Conservation (phyloP, 1,284 basidiomycete genomes). For the Takashimella tepidaria region DNA sequence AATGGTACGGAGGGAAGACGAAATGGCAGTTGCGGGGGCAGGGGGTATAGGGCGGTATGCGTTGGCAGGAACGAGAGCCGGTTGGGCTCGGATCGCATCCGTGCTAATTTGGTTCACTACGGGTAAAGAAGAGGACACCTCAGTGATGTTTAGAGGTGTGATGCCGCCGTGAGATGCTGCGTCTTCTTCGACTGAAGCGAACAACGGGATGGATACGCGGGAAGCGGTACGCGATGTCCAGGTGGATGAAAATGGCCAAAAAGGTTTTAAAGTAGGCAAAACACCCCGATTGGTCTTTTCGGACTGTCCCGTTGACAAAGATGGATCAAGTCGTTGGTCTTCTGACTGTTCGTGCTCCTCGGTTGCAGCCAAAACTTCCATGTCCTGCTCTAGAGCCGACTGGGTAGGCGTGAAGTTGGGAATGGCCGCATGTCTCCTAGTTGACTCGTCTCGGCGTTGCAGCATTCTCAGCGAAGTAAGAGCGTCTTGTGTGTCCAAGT, state of each 20-base stretch:
- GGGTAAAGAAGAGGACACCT: neutral
- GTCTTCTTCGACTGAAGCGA: neutral
- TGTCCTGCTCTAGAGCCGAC: too few species aligned
- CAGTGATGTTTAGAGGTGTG: neutral
- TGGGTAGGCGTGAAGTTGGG: neutral
- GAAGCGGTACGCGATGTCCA: constrained; percentile 4
- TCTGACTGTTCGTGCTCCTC: neutral
- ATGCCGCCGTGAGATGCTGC: neutral
- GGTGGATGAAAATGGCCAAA: constrained; percentile 7
- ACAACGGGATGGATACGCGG: neutral
- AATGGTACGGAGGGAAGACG: constrained; percentile 17
- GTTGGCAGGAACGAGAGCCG: neutral
- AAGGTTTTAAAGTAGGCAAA: neutral
- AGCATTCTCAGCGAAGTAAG: neutral
- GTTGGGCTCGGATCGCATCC: neutral
- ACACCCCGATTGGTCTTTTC: neutral
- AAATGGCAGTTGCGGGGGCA: neutral
- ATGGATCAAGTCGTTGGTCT: too few species aligned
- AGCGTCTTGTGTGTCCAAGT: neutral
- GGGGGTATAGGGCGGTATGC: neutral
- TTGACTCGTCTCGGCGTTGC: neutral
- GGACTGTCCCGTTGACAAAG: constrained; percentile 1
- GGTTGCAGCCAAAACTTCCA: too few species aligned
- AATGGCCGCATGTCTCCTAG: neutral
- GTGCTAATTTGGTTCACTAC: neutral